Percentiles rank a stretch among this genome's conserved stretches.
Conservation (phyloP, 2,329 filamentous ascomycete genomes). For the Sporothrix phasma region DNA sequence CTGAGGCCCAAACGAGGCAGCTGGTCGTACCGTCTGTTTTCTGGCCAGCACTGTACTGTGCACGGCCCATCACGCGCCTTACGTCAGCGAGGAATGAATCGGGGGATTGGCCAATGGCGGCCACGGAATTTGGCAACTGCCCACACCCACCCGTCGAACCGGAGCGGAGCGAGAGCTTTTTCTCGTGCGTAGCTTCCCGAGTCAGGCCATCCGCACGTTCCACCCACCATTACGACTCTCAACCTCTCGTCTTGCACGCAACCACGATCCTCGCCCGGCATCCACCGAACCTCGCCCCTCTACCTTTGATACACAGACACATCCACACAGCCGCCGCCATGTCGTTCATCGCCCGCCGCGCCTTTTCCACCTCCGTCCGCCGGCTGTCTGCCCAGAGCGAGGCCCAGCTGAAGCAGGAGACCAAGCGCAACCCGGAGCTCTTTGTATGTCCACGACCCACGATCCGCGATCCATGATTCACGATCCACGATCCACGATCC, state of each 20-base stretch:
- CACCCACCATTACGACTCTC: neutral
- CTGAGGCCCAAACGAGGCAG: constrained; percentile 6
- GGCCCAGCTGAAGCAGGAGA: constrained; percentile 44
- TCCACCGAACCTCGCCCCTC: neutral
- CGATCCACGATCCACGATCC: too few relatives aligned
- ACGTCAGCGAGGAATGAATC: constrained; percentile 13
- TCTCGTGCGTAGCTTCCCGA: constrained; percentile 14
- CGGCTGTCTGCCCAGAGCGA: constrained; percentile 24
- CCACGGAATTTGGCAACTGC: constrained; percentile 12
- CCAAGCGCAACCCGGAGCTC: constrained; percentile 44
- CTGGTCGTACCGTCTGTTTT: neutral
- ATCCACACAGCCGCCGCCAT: constrained; percentile 30
- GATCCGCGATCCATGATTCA: too few relatives aligned
- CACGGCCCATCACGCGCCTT: constrained; percentile 1
- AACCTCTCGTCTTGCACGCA: neutral
- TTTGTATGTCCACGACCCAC: constrained; percentile 36
- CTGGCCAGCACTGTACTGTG: neutral
- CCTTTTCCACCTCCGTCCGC: constrained; percentile 40
- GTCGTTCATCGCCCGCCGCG: constrained; percentile 47
- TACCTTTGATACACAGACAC: neutral
- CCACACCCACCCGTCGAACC: constrained; percentile 12
- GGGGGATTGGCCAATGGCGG: constrained; percentile 16
- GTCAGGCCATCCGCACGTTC: constrained; percentile 15
- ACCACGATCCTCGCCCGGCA: neutral
- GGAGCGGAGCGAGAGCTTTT: constrained; percentile 14